Evolutionary conservation across 2,329 filamentous ascomycete genomes (phyloP), one percentile per base, ranked within the genome.

Genomic region (Pseudogymnoascus sp.): DNA sequence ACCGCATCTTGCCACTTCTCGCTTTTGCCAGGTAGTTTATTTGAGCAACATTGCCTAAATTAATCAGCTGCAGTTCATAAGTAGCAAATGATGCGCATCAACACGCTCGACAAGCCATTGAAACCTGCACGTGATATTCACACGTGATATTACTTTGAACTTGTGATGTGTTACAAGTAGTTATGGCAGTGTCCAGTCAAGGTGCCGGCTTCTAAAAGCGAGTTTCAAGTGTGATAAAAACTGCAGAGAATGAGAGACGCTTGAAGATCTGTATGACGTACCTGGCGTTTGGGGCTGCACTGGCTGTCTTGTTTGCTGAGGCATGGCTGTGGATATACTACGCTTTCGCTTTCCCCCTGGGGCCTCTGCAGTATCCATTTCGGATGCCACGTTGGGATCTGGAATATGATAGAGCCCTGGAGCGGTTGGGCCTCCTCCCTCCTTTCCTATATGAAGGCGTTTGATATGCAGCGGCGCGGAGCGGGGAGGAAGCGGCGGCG

Each of bases 21-120:
- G 76, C 73, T 64, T 75, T 78, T 12, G 78, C 75, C 41, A 84
- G 71, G 69, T 84, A 85, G 65, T 84, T 83, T 69, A 85, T 83
- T 59, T 77, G 75, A 35, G 71, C 62, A 70, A 68, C 70, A 70
- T 72, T 75, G 60, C 49, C 49, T 55, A 55, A 4, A 33, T 55
- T 14, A 55, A 55, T 55, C 6, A 55, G 49, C 49, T 55, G 2
- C n/a, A 55, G 16, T 33, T 55, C 49, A 55, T 55, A 55, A 33
- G 11, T n/a, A 33, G 45, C n/a, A 52, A 31, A 35, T 12, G 3
- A 35, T 12, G 16, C 10, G 29, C 49, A 33, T 55, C 49, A 55
- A 55, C 49, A 55, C 29, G 49, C n/a, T 55, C 29, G 2, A 55
- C n/a, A 55, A 35, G 29, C 6, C n/a, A 55, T 33, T 8, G 11